A percentile compares a stretch with the other conserved stretches of the same genome.
phyloP scores from a whole-genome alignment of 495 filamentous ascomycete species.

The Neohortaea acidophila region DNA sequence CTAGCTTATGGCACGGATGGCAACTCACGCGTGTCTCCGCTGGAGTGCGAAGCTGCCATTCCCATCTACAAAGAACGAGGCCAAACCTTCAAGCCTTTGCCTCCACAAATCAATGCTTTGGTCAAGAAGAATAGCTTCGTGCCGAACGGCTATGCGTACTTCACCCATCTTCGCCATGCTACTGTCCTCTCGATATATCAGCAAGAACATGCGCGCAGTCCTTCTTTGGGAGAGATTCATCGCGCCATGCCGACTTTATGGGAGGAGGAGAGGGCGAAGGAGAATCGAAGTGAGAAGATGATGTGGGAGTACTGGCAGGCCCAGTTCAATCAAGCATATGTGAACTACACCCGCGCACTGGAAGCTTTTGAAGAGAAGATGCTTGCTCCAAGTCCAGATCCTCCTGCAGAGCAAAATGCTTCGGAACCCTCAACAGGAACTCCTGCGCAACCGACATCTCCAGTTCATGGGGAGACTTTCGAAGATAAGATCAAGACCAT shows the following conservation, averaged over 20 bases:
- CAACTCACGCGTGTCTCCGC: background rate
- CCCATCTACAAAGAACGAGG: background rate
- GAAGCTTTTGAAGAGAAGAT: background rate
- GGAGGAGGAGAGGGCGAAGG: background rate
- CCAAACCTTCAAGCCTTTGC: background rate
- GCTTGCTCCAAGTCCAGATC: no score
- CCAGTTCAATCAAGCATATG: background rate
- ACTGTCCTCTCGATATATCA: background rate
- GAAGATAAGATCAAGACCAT: slow-evolving; percentile 2
- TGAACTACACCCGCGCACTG: background rate
- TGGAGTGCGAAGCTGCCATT: background rate
- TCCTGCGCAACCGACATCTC: no score
- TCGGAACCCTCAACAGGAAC: no score
- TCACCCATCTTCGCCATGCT: background rate
- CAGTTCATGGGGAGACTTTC: no score
- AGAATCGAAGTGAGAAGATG: background rate
- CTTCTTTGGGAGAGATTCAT: slow-evolving; percentile 1
- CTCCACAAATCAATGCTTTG: slow-evolving; percentile 1
- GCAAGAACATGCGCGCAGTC: background rate
- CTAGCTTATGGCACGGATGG: slow-evolving; percentile 9
- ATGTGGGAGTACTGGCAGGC: background rate
- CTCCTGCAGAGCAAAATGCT: background rate
- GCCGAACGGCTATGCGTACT: slow-evolving; percentile 2
- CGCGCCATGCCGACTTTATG: background rate
- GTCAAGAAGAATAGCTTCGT: background rate